Evolutionary conservation across 2,329 filamentous ascomycete genomes (phyloP), one percentile per base, ranked within the genome.

Genomic region (Aspergillus sp.): DNA sequence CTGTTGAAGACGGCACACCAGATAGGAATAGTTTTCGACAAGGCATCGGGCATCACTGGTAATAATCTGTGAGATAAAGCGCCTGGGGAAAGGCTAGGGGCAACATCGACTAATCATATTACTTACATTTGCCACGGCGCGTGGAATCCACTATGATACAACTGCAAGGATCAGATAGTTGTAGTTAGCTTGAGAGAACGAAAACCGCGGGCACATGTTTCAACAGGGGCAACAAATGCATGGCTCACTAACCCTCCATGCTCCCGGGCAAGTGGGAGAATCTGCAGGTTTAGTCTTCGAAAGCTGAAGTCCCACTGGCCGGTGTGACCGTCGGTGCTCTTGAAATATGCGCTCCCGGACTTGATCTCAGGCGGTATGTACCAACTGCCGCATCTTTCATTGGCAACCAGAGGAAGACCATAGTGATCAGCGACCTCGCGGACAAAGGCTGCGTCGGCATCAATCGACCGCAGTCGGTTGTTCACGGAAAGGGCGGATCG

Each of bases 321-420:
- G 52, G 87, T 86, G 73, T 99, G 95, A 1, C 95, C 95, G 76
- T 99, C 95, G 2, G 95, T 99, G 75, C 91, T 96, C 81, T 99
- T 99, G 77, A 98, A 99, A 76, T 98, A 99, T 33, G 89, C 90
- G 63, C 90, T 92, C 33, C 85, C 90, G 1, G 71, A 76, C 74
- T 93, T 95, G 24, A 69, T 68, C 7, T 73, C 73, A 0, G 88
- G 88, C 3, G 78, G 75, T 24, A 98, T 89, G 73, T 98, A 98
- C 95, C 95, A 99, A 75, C 90, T 93, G 0, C 95, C 95, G 73
- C 95, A 98, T 59, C 95, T 85, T 79, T 98, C 93, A 70, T 99
- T 99, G 31, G 93, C 92, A 14, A 98, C 80, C 1, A 98, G 79
- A 0, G 92, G 91, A 1, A 93, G 79, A 3, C 68, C 63, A 64